phyloP scores from a whole-genome alignment of 1,139 yeast species.

The Suhomyces coccinellae region DNA sequence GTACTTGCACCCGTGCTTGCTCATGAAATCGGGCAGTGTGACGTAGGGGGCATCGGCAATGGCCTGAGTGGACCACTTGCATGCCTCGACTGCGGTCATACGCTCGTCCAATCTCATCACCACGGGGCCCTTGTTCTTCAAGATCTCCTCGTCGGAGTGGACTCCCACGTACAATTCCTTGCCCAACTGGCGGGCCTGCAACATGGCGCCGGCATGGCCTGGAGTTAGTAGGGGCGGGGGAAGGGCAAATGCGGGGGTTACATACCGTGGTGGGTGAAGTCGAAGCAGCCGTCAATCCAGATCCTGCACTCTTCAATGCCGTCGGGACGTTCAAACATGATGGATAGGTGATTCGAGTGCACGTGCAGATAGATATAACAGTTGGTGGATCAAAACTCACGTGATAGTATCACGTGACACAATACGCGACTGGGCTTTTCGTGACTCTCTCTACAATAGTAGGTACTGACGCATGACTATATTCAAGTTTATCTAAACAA shows the following conservation, averaged over 20 bases:
- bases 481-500: conserved; percentile 24
- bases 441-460: too few species aligned
- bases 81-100: conserved; percentile 78
- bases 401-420: background rate
- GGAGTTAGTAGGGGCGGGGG: conserved; percentile 1
- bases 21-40: conserved; percentile 84
- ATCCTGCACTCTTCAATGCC: conserved; percentile 51
- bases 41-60: conserved; percentile 89
- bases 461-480: too few species aligned
- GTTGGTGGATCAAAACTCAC: too few species aligned
- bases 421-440: too few species aligned
- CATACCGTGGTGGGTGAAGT: conserved; percentile 92
- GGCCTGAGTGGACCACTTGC: conserved; percentile 82
- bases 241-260: conserved; percentile 9
- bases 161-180: conserved; percentile 80
- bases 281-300: conserved; percentile 98
- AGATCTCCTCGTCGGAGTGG: conserved; percentile 87
- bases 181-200: conserved; percentile 85
- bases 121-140: conserved; percentile 83
- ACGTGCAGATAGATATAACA: background rate
- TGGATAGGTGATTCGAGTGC: background rate
- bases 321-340: conserved; percentile 45
- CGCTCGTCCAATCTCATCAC: conserved; percentile 87
- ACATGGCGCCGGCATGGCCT: conserved; percentile 94
- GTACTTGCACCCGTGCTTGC: conserved; percentile 68